phyloP scores from a whole-genome alignment of 1,284 basidiomycete species.

The Ganoderma boninense region DNA sequence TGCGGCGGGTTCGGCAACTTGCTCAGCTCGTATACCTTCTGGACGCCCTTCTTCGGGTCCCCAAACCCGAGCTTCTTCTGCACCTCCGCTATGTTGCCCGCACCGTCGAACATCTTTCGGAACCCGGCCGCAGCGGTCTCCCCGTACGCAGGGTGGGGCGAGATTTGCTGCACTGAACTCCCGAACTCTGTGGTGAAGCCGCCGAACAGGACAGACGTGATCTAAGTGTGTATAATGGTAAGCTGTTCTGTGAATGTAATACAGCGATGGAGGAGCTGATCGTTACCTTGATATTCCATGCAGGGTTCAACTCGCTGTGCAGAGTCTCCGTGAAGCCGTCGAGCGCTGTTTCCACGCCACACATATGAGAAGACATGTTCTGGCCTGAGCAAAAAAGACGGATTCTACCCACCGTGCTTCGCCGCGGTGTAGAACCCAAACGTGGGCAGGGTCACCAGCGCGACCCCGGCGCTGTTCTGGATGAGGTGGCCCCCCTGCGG shows the following conservation, averaged over 20 bases:
- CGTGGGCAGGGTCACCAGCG: slow-evolving; percentile 33
- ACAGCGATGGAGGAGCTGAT: neutral
- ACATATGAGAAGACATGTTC: neutral
- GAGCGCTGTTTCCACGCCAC: slow-evolving; percentile 36
- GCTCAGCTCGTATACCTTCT: slow-evolving; percentile 15
- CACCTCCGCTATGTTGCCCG: neutral
- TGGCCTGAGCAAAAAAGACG: neutral
- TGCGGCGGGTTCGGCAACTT: slow-evolving; percentile 34
- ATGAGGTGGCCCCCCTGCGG: slow-evolving; percentile 45
- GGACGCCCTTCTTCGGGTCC: slow-evolving; percentile 13
- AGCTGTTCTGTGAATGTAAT: neutral
- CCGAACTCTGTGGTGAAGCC: slow-evolving; percentile 23
- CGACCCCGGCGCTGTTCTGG: slow-evolving; percentile 40
- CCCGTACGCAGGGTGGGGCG: slow-evolving; percentile 29
- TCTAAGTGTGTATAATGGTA: slow-evolving; percentile 5
- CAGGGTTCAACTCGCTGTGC: slow-evolving; percentile 38
- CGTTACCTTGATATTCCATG: slow-evolving; percentile 44
- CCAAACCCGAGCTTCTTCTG: neutral
- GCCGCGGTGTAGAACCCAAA: slow-evolving; percentile 44
- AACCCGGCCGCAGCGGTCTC: slow-evolving; percentile 3
- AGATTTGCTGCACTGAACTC: neutral
- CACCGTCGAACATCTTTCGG: slow-evolving; percentile 3
- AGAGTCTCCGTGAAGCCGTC: slow-evolving; percentile 44
- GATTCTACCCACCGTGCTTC: slow-evolving; percentile 33
- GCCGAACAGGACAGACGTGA: slow-evolving; percentile 28